phyloP scores from a whole-genome alignment of 148 eudicot genomes.

The Polygonum maritimum region DNA sequence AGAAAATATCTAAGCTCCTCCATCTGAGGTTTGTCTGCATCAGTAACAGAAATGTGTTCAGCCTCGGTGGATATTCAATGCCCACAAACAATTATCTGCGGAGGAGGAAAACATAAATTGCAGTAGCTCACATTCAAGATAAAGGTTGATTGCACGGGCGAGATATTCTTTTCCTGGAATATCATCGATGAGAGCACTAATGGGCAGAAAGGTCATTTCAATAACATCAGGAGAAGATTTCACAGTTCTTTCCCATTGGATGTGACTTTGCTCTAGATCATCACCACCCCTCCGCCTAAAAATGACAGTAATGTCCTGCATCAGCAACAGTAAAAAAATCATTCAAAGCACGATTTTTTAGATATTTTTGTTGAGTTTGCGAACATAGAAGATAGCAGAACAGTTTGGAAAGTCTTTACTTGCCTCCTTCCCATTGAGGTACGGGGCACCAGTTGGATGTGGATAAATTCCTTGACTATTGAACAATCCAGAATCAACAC shows the following conservation, averaged over 20 bases:
- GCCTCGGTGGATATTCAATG: not conserved
- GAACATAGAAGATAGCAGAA: not conserved
- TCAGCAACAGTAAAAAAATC: constrained; percentile 18
- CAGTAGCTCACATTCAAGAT: constrained; percentile 67
- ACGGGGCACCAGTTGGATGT: constrained; percentile 56
- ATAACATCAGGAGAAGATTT: constrained; percentile 73
- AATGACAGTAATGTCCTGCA: constrained; percentile 91
- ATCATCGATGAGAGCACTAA: constrained; percentile 65
- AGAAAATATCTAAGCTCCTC: constrained; percentile 89
- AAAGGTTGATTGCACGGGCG: constrained; percentile 63
- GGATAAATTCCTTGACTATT: constrained; percentile 89
- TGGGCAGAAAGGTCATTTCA: constrained; percentile 72
- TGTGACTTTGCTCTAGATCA: constrained; percentile 86
- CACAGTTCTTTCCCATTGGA: constrained; percentile 70
- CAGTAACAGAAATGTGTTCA: not conserved
- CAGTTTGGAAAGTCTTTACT: constrained; percentile 15
- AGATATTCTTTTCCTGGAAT: constrained; percentile 57
- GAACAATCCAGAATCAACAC: constrained; percentile 63
- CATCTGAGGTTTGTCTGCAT: constrained; percentile 84
- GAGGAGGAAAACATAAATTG: not conserved
- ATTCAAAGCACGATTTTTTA: not conserved
- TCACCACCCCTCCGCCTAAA: constrained; percentile 98
- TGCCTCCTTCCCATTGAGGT: constrained; percentile 73
- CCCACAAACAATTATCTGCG: not conserved
- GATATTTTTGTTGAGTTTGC: not conserved